A percentile compares a stretch with the other conserved stretches of the same genome.
Evolutionary conservation across 306 rosid species (phyloP).

Genomic region (Rosa lucieae): DNA sequence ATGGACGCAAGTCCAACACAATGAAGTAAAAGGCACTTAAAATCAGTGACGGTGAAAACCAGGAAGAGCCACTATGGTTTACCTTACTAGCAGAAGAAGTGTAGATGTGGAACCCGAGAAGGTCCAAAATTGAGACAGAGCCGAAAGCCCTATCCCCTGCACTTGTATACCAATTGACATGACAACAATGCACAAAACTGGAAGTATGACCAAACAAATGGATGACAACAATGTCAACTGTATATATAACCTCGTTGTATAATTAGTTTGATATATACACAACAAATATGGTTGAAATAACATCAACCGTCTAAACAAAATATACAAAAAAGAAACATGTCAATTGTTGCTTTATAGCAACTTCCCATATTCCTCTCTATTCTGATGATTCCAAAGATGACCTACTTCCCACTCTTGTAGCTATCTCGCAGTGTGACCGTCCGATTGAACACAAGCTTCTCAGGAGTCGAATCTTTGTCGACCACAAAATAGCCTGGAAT

Average conservation of each 20-base stretch:
- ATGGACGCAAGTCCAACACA: not conserved
- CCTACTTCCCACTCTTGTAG: constrained; percentile 69
- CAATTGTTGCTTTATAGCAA: no score
- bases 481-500: constrained; percentile 85
- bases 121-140: not conserved
- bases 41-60: not conserved
- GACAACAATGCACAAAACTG: not conserved
- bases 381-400: not conserved
- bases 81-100: not conserved
- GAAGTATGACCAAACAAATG: not conserved
- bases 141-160: not conserved
- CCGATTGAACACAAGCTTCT: constrained; percentile 77
- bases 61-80: not conserved
- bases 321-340: not conserved
- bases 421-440: constrained; percentile 81
- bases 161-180: not conserved
- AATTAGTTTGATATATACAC: constrained; percentile 5
- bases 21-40: not conserved
- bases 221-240: not conserved
- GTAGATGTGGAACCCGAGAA: not conserved
- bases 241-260: constrained; percentile 5
- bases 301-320: not conserved
- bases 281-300: not conserved
- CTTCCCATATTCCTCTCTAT: not conserved
- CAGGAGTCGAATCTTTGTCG: constrained; percentile 74